These are phyloP conservation scores for Haplographium delicatum DNA, from an alignment of 495 filamentous ascomycete genomes.

Conservation along the genomic window DNA sequence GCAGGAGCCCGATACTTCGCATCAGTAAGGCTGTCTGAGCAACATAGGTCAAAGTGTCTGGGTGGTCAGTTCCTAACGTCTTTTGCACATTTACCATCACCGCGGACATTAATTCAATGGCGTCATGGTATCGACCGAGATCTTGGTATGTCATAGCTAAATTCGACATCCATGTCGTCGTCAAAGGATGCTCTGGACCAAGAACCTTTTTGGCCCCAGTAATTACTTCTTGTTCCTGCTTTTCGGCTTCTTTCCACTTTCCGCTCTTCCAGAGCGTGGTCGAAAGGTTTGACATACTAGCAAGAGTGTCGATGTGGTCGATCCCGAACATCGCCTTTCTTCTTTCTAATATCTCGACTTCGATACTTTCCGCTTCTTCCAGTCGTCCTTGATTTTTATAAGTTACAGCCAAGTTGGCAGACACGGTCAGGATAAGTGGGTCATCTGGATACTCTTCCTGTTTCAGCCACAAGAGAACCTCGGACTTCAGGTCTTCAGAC, in stretches of 20 bases:
- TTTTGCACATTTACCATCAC: too few species aligned
- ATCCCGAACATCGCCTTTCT: background rate
- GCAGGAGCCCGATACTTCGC: background rate
- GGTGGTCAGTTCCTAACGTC: too few species aligned
- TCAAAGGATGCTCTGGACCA: background rate
- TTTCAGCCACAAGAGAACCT: too few species aligned
- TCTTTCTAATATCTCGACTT: background rate
- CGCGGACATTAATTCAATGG: too few species aligned
- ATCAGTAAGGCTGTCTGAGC: too few species aligned
- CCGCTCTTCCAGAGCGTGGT: background rate
- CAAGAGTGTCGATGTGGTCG: background rate
- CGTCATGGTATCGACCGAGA: too few species aligned
- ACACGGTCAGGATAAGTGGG: too few species aligned
- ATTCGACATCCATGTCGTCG: background rate
- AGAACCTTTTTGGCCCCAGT: background rate
- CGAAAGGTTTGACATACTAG: background rate
- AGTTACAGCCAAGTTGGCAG: background rate
- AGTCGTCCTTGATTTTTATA: background rate
- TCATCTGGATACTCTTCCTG: too few species aligned
- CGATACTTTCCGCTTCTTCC: background rate
- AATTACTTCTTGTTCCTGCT: background rate
- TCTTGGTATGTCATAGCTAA: too few species aligned
- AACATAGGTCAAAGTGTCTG: too few species aligned
- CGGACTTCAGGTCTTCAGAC: too few species aligned
- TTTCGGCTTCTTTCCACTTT: background rate